phyloP scores from a whole-genome alignment of 2,329 filamentous ascomycete species.

The Zelopaecilomyces penicillatus region DNA sequence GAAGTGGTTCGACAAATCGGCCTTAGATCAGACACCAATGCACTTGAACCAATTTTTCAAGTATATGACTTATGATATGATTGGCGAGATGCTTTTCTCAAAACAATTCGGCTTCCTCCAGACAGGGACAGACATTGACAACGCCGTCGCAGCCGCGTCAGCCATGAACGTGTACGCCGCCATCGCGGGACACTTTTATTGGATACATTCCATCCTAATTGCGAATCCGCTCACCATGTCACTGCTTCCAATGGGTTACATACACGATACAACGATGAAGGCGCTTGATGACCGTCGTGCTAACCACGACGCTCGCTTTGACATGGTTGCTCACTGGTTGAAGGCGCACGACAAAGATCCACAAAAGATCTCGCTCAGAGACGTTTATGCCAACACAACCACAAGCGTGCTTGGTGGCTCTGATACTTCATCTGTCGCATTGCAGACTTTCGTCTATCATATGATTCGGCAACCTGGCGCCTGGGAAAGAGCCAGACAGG shows the following conservation, averaged over 20 bases:
- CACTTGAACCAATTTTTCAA: constrained; percentile 9
- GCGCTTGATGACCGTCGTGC: constrained; percentile 15
- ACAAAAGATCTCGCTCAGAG: constrained; percentile 8
- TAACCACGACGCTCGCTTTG: constrained; percentile 17
- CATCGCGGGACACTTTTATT: constrained; percentile 17
- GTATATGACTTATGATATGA: constrained; percentile 9
- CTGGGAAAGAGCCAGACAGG: constrained; percentile 4
- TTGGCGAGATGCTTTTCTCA: constrained; percentile 10
- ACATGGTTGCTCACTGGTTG: constrained; percentile 20
- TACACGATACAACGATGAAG: constrained; percentile 16
- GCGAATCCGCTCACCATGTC: constrained; percentile 19
- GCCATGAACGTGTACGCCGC: constrained; percentile 12
- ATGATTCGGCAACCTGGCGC: constrained; percentile 7
- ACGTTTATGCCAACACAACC: constrained; percentile 8
- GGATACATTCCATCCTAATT: constrained; percentile 17
- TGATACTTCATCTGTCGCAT: constrained; percentile 8
- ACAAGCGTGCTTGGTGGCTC: constrained; percentile 6
- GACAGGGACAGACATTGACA: constrained; percentile 18
- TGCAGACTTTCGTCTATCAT: constrained; percentile 12
- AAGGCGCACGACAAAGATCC: constrained; percentile 9
- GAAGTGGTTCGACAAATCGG: constrained; percentile 4
- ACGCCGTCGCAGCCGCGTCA: constrained; percentile 18
- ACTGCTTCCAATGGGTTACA: constrained; percentile 19
- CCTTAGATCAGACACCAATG: constrained; percentile 3
- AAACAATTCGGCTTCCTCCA: constrained; percentile 11